Conservation (phyloP, 257 asterid species). For the Mentha longifolia region DNA sequence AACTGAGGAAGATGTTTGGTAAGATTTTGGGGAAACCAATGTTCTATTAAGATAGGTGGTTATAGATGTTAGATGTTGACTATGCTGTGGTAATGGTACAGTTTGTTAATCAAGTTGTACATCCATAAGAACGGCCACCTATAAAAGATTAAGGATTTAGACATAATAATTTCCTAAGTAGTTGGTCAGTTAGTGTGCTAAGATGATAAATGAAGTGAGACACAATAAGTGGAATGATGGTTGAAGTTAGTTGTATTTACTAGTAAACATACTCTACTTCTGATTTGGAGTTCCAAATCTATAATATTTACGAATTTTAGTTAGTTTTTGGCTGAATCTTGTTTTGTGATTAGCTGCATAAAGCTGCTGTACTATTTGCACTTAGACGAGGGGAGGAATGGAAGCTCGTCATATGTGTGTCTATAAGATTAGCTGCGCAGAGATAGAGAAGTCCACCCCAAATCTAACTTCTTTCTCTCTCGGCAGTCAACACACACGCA, state of each 20-base stretch:
- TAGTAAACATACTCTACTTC: neutral
- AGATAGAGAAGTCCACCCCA: too few species aligned
- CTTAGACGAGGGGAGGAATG: too few species aligned
- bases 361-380: neutral
- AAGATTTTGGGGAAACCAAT: neutral
- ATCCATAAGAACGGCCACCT: neutral
- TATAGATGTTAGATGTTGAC: neutral
- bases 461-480: too few species aligned
- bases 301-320: neutral
- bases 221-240: too few species aligned
- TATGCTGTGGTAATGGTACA: neutral
- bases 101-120: slow-evolving; percentile 3
- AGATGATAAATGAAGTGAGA: too few species aligned
- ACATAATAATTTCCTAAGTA: too few species aligned
- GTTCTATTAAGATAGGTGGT: neutral
- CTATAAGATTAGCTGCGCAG: too few species aligned
- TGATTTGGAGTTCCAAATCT: neutral
- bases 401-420: too few species aligned
- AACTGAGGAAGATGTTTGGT: neutral
- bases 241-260: neutral
- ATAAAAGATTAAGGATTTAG: neutral
- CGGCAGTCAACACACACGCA: too few species aligned
- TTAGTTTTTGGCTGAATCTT: neutral
- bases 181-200: too few species aligned
- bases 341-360: neutral